A percentile compares a stretch with the other conserved stretches of the same genome.
Conservation (phyloP, 179 eudicot species). For the Silene coronaria region DNA sequence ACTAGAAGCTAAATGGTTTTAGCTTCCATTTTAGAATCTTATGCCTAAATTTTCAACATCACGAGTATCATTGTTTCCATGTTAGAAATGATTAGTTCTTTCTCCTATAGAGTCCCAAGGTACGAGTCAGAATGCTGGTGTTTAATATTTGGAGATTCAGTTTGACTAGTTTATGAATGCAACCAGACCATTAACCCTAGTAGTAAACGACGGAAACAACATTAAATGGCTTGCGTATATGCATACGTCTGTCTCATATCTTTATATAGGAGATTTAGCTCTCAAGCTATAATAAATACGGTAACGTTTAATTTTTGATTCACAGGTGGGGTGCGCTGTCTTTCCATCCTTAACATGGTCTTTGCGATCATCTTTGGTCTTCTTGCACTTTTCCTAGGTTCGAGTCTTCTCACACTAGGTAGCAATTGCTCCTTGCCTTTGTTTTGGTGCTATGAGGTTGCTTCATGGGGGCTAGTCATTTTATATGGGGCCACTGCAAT, state of each 20-base stretch:
- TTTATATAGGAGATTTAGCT: neutral
- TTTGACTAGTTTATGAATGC: neutral
- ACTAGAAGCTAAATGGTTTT: neutral
- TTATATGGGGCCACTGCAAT: slow-evolving; percentile 65
- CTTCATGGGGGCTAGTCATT: slow-evolving; percentile 82
- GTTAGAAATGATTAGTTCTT: neutral
- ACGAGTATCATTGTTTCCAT: neutral
- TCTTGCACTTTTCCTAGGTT: slow-evolving; percentile 82
- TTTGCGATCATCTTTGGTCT: slow-evolving; percentile 70
- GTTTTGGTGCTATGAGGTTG: slow-evolving; percentile 92
- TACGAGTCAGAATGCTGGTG: neutral
- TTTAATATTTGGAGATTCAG: neutral
- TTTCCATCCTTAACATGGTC: slow-evolving; percentile 61
- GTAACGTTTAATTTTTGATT: neutral
- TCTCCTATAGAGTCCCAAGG: neutral
- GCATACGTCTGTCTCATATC: neutral
- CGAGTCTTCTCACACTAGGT: slow-evolving; percentile 79
- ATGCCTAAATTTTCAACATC: neutral
- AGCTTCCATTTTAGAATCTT: neutral
- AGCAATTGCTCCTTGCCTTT: slow-evolving; percentile 84
- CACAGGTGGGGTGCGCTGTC: slow-evolving; percentile 92
- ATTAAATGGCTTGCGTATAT: too few species aligned
- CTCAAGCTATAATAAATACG: neutral
- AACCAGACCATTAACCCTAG: neutral
- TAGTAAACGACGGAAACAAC: too few species aligned